Percentiles rank a stretch among this genome's conserved stretches.
phyloP scores from a whole-genome alignment of 352 stramenopile species.

The Globisporangium canariense region DNA sequence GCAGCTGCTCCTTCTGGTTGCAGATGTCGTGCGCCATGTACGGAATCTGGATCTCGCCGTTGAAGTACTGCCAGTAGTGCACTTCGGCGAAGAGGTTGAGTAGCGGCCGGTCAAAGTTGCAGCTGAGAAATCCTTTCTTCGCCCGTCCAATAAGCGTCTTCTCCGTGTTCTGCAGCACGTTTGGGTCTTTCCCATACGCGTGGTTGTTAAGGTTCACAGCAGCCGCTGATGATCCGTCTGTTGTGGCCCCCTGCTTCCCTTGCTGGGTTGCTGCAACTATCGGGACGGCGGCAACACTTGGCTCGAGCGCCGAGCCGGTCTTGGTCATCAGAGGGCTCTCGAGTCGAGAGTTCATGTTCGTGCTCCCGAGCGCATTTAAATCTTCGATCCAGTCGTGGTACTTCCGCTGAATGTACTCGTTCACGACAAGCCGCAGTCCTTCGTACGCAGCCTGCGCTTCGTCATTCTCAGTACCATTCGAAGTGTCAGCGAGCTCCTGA shows the following conservation, averaged over 20 bases:
- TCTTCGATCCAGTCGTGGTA: constrained; percentile 91
- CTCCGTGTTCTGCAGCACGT: constrained; percentile 70
- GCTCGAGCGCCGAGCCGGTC: constrained; percentile 26
- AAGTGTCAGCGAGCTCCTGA: constrained; percentile 64
- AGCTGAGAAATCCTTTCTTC: constrained; percentile 88
- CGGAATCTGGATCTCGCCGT: constrained; percentile 92
- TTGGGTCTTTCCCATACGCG: constrained; percentile 42
- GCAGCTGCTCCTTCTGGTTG: constrained; percentile 91
- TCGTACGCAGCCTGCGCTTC: constrained; percentile 77
- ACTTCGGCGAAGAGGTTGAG: constrained; percentile 92
- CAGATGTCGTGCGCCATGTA: constrained; percentile 95
- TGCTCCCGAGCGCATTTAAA: constrained; percentile 72
- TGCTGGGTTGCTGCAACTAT: constrained; percentile 7
- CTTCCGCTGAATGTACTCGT: constrained; percentile 89
- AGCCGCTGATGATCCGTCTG: neutral
- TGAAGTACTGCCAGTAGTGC: constrained; percentile 90
- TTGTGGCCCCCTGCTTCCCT: constrained; percentile 6
- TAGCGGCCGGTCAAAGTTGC: constrained; percentile 93
- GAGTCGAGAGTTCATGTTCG: constrained; percentile 74
- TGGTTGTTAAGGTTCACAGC: constrained; percentile 36
- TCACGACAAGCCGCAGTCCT: constrained; percentile 74
- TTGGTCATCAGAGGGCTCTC: constrained; percentile 89
- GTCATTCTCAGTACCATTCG: constrained; percentile 72
- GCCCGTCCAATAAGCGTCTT: constrained; percentile 76
- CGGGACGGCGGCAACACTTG: constrained; percentile 1